phyloP scores from a whole-genome alignment of 495 filamentous ascomycete genomes.

The Podospora bellae-mahoneyi region DNA sequence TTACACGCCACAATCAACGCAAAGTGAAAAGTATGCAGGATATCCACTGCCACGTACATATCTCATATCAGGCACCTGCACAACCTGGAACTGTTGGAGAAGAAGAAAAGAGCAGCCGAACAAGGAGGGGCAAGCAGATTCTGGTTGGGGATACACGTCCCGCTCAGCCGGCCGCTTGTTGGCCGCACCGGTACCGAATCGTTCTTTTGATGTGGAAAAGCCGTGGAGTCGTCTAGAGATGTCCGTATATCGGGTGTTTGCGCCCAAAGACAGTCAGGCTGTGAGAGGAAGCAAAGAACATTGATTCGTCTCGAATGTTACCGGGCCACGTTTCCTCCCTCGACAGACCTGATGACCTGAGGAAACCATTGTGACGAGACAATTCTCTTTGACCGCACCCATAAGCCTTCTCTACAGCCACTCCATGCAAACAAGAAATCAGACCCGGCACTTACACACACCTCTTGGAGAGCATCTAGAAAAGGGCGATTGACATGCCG shows the following conservation, averaged over 20 bases:
- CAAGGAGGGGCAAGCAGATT: neutral
- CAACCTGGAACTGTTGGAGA: neutral
- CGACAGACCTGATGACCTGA: neutral
- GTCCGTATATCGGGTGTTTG: neutral
- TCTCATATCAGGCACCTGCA: neutral
- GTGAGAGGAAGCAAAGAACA: neutral
- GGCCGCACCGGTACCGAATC: neutral
- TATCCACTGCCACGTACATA: constrained; percentile 4
- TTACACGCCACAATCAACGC: constrained; percentile 4
- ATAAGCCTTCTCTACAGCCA: neutral
- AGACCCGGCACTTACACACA: neutral
- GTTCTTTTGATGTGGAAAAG: neutral
- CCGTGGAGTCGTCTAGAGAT: neutral
- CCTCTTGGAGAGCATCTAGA: neutral
- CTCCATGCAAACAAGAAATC: neutral
- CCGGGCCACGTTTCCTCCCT: neutral
- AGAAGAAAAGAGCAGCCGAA: neutral
- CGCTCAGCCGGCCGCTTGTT: constrained; percentile 2
- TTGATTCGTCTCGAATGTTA: neutral
- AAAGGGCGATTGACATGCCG: constrained; percentile 10
- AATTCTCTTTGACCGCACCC: neutral
- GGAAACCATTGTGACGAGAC: neutral
- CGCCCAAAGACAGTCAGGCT: neutral
- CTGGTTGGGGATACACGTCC: neutral
- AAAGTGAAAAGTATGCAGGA: neutral